Conservation (phyloP, 371 early-diverging fungal genomes). For the Mortierella sp. region DNA sequence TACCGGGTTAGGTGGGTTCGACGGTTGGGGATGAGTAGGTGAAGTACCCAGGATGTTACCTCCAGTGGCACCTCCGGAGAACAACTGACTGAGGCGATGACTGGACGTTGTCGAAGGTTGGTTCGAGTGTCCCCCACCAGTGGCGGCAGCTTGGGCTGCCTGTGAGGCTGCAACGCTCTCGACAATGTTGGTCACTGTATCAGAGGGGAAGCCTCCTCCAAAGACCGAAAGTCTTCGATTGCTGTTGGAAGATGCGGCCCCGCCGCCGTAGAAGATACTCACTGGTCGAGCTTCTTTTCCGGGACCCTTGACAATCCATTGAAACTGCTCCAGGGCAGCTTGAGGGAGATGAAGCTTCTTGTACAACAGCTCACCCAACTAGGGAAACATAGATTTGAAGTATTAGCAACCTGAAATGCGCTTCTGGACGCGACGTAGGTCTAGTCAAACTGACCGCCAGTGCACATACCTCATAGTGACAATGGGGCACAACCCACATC, state of each 20-base stretch:
- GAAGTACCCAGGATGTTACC: slow-evolving; percentile 6
- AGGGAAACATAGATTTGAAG: background rate
- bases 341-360: slow-evolving; percentile 48
- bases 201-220: slow-evolving; percentile 49
- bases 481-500: slow-evolving; percentile 56
- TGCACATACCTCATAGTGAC: slow-evolving; percentile 51
- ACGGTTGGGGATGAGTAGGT: background rate
- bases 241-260: slow-evolving; percentile 1
- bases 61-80: slow-evolving; percentile 1
- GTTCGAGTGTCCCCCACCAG: slow-evolving; percentile 16
- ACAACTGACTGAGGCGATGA: slow-evolving; percentile 43
- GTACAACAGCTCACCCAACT: slow-evolving; percentile 55
- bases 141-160: slow-evolving; percentile 5
- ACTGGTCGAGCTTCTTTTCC: slow-evolving; percentile 39
- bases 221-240: slow-evolving; percentile 45
- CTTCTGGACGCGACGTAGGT: background rate
- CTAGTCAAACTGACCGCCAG: no score
- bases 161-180: slow-evolving; percentile 21
- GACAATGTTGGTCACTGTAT: slow-evolving; percentile 35
- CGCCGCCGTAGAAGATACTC: slow-evolving; percentile 21
- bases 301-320: slow-evolving; percentile 55
- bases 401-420: background rate
- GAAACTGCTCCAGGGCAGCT: slow-evolving; percentile 55
- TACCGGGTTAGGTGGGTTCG: slow-evolving; percentile 29
- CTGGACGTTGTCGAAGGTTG: slow-evolving; percentile 29